phyloP scores from a whole-genome alignment of 2,329 filamentous ascomycete genomes.

The Peltaster fructicola region DNA sequence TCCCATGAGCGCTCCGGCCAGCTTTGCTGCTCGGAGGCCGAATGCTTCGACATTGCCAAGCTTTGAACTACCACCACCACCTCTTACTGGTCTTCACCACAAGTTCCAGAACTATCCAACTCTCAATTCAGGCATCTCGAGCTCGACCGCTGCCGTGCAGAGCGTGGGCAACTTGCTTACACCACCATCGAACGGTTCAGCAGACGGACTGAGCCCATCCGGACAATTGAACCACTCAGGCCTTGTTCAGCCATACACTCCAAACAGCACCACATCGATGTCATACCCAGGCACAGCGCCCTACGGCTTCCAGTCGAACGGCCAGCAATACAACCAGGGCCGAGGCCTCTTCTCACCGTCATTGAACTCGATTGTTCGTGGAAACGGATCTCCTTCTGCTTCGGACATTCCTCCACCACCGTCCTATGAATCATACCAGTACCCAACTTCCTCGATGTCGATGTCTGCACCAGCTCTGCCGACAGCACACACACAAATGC shows the following conservation, averaged over 20 bases:
- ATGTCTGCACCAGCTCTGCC: conserved; percentile 36
- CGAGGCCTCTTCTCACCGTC: conserved; percentile 41
- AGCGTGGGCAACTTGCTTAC: conserved; percentile 46
- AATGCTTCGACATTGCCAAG: conserved; percentile 50
- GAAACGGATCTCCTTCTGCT: conserved; percentile 40
- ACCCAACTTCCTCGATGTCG: conserved; percentile 36
- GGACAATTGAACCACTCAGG: conserved; percentile 36
- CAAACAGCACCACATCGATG: conserved; percentile 30
- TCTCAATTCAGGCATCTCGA: no score
- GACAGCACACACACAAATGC: conserved; percentile 26
- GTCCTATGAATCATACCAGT: conserved; percentile 49
- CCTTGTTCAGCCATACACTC: conserved; percentile 39
- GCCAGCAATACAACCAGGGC: conserved; percentile 28
- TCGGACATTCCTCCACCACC: conserved; percentile 47
- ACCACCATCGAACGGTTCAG: conserved; percentile 40
- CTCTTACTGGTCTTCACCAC: conserved; percentile 30
- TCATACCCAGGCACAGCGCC: conserved; percentile 39
- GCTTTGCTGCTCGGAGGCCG: conserved; percentile 53
- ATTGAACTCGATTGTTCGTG: conserved; percentile 35
- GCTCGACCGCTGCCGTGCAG: conserved; percentile 26
- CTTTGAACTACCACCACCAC: conserved; percentile 51
- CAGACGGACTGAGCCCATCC: conserved; percentile 45
- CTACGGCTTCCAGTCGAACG: conserved; percentile 33
- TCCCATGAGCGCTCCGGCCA: conserved; percentile 42
- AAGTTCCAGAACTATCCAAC: conserved; percentile 39